Conservation (phyloP, 2,329 filamentous ascomycete species). For the Ophiobolus disseminans region DNA sequence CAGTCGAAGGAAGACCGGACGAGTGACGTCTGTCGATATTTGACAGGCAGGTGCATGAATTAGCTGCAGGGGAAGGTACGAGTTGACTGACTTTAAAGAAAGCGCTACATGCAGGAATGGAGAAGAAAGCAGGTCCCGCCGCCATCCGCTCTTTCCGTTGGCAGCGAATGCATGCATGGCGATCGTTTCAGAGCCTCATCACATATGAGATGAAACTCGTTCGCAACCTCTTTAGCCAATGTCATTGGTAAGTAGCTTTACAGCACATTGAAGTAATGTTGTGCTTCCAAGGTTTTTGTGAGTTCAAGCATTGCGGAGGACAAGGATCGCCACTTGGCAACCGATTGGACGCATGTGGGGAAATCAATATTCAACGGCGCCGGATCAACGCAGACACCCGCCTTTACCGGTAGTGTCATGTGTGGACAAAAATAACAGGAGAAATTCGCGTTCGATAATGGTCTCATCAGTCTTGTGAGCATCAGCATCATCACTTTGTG, state of each 20-base stretch:
- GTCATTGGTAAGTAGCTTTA: background rate
- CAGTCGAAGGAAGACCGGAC: constrained; percentile 14
- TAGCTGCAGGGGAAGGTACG: constrained; percentile 22
- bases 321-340: too few relatives aligned
- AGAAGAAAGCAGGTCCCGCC: constrained; percentile 6
- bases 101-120: constrained; percentile 20
- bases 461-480: too few relatives aligned
- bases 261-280: background rate
- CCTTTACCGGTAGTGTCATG: too few relatives aligned
- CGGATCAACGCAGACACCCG: background rate
- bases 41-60: constrained; percentile 23
- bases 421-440: too few relatives aligned
- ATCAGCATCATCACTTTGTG: too few relatives aligned
- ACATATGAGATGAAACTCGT: background rate
- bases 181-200: background rate
- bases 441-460: too few relatives aligned
- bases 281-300: background rate
- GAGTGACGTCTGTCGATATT: constrained; percentile 25
- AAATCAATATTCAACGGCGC: constrained; percentile 2
- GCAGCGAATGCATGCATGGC: background rate
- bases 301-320: too few relatives aligned
- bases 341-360: background rate
- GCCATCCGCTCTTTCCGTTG: constrained; percentile 14
- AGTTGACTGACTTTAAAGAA: constrained; percentile 20
- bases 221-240: background rate